Base-by-base conservation (phyloP, 768 basidiomycete species). In the Tylopilus rubrobrunneus region DNA sequence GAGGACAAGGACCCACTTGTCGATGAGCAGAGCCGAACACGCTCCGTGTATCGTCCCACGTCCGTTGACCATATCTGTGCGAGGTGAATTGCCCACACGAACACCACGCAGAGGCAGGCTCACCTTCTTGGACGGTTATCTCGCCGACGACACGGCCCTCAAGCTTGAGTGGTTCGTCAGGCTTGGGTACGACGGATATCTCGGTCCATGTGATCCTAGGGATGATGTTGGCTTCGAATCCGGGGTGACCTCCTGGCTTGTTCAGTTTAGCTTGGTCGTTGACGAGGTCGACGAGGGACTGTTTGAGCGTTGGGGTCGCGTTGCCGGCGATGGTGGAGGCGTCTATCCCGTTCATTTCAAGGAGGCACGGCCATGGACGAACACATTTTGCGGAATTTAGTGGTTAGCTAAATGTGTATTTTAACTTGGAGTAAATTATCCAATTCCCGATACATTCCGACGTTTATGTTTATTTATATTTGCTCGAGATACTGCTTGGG, bases 1-100 rank as follows among this genome's bases (percentile, higher is more conserved):
- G 17, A n/a, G 34, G 14, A 34, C 34, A 15, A 15, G 6, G 33
- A 15, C 4, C 15, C 10, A 79, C 83, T 75, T 58, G 64, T 84
- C 82, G 39, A 83, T 74, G 5, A 85, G 65, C 49, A 77, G 73
- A 0, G 79, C 81, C 3, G 77, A 73, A 57, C 82, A 84, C 19
- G 76, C 81, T 27, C 82, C 83, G 45, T 85, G 83, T 1, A 84
- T 58, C 40, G 64, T 73, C n/a, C 74, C 73, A 4, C 45, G 57
- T 19, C 69, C 72, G 55, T 83, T 83, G 9, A 83, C 48, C 81
- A 84, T 83, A 55, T 84, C 82, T 84, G 37, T 34, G 10, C 37
- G 37, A 19, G 37, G 37, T n/a, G 17, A 36, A 5, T 25, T 5
- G 25, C 3, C 25, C 25, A 25, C 25, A 25, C 25, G 25, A 25